Conservation (phyloP, 2,329 filamentous ascomycete genomes). For the Penicillium sp. region DNA sequence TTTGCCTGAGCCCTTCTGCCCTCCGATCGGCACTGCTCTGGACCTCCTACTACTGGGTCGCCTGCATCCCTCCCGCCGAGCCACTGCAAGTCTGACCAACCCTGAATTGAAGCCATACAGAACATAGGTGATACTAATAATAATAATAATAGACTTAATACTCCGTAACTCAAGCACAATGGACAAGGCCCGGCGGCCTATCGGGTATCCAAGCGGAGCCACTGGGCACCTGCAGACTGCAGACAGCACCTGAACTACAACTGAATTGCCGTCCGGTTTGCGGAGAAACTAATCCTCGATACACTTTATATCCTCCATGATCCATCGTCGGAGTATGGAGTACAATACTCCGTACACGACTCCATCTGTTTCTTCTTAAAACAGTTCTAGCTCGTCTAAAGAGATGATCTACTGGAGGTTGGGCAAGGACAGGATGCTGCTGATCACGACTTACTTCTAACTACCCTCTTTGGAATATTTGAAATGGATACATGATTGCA, state of each 20-base stretch:
- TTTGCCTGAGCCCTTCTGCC: background rate
- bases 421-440: background rate
- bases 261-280: background rate
- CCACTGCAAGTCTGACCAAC: background rate
- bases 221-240: slow-evolving; percentile 1
- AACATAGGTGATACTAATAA: background rate
- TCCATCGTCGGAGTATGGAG: background rate
- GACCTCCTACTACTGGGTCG: slow-evolving; percentile 4
- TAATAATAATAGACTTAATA: background rate
- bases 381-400: background rate
- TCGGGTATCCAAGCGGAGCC: slow-evolving; percentile 4
- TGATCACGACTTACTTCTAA: too few species aligned
- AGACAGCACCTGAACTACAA: background rate
- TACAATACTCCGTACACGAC: background rate
- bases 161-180: background rate
- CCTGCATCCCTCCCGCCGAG: slow-evolving; percentile 17
- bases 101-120: background rate
- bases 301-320: background rate
- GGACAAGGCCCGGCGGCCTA: background rate
- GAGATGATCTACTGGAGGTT: background rate
- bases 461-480: background rate
- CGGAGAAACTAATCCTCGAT: background rate
- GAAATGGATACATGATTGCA: too few species aligned
- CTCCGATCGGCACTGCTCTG: slow-evolving; percentile 23
- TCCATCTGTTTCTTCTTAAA: background rate